Percentiles rank a stretch among this genome's conserved stretches.
These are phyloP conservation scores for Trichopus zeylanicus DNA, from an alignment of 116 monocot genomes.

Conservation along the genomic window DNA sequence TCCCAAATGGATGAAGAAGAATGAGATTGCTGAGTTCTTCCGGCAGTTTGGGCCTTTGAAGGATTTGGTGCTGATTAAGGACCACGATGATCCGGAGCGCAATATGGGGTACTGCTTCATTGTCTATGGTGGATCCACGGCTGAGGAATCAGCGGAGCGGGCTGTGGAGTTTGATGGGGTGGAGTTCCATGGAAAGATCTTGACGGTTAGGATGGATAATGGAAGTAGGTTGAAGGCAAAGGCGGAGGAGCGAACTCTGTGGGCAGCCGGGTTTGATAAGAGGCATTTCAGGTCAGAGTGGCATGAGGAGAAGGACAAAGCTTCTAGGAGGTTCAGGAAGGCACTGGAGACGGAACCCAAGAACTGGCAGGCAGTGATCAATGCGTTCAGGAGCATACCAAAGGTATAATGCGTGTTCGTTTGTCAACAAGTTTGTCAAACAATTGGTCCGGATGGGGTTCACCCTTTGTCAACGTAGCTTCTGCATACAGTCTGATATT, in stretches of 20 bases:
- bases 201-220: slow-evolving; percentile 79
- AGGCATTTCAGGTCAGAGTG: slow-evolving; percentile 59
- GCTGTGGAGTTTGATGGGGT: slow-evolving; percentile 90
- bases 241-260: slow-evolving; percentile 53
- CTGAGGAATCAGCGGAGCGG: slow-evolving; percentile 47
- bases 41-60: slow-evolving; percentile 89
- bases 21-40: slow-evolving; percentile 79
- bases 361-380: slow-evolving; percentile 87
- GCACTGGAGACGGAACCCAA: slow-evolving; percentile 64
- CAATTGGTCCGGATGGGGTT: background rate
- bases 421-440: background rate
- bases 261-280: slow-evolving; percentile 33
- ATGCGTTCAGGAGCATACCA: slow-evolving; percentile 66
- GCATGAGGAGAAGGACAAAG: slow-evolving; percentile 77
- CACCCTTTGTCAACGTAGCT: no score
- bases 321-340: slow-evolving; percentile 42
- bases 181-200: slow-evolving; percentile 66
- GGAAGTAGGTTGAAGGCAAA: slow-evolving; percentile 60
- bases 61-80: slow-evolving; percentile 69
- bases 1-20: slow-evolving; percentile 86
- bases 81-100: slow-evolving; percentile 72
- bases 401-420: slow-evolving; percentile 40
- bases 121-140: slow-evolving; percentile 73
- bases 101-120: slow-evolving; percentile 94
- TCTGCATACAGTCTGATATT: background rate